Conservation (phyloP, 495 filamentous ascomycete genomes). For the Podospora australis region DNA sequence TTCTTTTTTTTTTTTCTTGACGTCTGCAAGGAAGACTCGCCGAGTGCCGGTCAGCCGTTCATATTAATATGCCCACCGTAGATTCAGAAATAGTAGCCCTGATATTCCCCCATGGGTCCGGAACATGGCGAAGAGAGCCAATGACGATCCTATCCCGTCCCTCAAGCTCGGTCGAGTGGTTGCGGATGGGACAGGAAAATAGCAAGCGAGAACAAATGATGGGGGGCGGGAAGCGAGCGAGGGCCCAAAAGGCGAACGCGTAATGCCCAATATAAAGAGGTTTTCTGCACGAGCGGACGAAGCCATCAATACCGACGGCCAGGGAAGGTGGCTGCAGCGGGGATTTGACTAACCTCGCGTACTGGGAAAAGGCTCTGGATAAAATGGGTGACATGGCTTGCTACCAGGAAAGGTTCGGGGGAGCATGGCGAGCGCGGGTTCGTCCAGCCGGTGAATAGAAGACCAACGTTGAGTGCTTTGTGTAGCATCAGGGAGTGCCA, state of each 20-base stretch:
- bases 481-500: slow-evolving; percentile 9
- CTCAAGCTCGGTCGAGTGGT: slow-evolving; percentile 17
- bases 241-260: slow-evolving; percentile 22
- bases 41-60: slow-evolving; percentile 26
- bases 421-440: slow-evolving; percentile 4
- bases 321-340: slow-evolving; percentile 22
- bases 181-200: slow-evolving; percentile 7
- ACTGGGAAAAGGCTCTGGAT: slow-evolving; percentile 26
- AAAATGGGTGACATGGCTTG: slow-evolving; percentile 14
- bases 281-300: slow-evolving; percentile 17
- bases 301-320: slow-evolving; percentile 16
- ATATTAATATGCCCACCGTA: slow-evolving; percentile 21
- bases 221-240: slow-evolving; percentile 13
- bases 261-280: slow-evolving; percentile 28
- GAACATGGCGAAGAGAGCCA: slow-evolving; percentile 14
- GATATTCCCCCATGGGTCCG: slow-evolving; percentile 21
- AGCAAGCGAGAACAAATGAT: slow-evolving; percentile 12
- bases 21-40: slow-evolving; percentile 3
- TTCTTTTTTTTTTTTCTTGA: slow-evolving; percentile 4
- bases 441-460: slow-evolving; percentile 12
- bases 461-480: background rate
- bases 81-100: slow-evolving; percentile 22
- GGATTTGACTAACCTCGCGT: slow-evolving; percentile 21
- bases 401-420: slow-evolving; percentile 28
- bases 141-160: slow-evolving; percentile 9